Conservation (phyloP, 805 yeast species). For the Saturnispora diversa region DNA sequence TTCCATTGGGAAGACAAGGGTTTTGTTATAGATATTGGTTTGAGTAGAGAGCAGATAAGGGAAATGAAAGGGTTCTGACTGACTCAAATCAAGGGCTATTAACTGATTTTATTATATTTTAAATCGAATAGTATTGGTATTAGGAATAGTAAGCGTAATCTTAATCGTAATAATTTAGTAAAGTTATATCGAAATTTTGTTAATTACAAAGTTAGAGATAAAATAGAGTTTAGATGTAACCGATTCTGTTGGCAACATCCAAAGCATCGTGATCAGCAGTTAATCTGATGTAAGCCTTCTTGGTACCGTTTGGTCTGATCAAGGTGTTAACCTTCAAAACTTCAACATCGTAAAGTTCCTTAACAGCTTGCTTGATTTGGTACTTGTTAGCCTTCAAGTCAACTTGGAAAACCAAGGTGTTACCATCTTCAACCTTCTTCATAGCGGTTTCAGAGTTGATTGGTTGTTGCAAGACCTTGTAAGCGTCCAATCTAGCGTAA, state of each 20-base stretch:
- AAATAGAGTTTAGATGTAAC: constrained; percentile 68
- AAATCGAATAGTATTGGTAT: too few species aligned
- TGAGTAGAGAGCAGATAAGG: too few species aligned
- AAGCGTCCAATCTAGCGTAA: constrained; percentile 92
- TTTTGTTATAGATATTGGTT: too few species aligned
- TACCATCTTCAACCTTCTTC: constrained; percentile 99
- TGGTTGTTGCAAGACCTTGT: constrained; percentile 90
- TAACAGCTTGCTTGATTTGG: constrained; percentile 97
- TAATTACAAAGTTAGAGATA: too few species aligned
- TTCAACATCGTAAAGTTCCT: constrained; percentile 96
- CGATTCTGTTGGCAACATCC: constrained; percentile 99
- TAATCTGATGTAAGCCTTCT: constrained; percentile 98
- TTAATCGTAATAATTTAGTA: too few species aligned
- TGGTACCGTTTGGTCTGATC: constrained; percentile 98
- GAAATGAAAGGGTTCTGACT: too few species aligned
- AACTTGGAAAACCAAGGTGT: constrained; percentile 98
- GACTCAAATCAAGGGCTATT: too few species aligned
- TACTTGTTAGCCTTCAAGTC: constrained; percentile 95
- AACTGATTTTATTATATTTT: too few species aligned
- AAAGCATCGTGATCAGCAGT: constrained; percentile 99
- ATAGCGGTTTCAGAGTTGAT: constrained; percentile 97
- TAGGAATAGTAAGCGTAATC: too few species aligned
- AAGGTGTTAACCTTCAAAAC: constrained; percentile 91
- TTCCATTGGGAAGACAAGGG: too few species aligned
- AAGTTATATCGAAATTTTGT: too few species aligned